phyloP scores from a whole-genome alignment of 352 stramenopile species.

The Aphanomyces astaci region DNA sequence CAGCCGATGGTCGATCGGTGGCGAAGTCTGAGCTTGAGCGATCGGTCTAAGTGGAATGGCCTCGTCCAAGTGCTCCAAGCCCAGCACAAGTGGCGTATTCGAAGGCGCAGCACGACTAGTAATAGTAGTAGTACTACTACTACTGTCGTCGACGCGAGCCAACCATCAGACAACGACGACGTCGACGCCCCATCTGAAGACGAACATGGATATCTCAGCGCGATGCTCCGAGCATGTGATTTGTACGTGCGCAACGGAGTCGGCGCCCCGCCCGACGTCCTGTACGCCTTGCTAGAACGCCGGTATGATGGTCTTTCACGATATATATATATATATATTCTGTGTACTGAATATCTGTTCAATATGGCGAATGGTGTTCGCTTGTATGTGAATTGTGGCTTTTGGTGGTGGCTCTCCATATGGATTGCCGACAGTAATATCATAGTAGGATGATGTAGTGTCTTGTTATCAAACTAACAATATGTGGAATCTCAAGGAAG shows the following conservation, averaged over 20 bases:
- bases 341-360: too few relatives aligned
- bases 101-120: neutral
- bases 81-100: constrained; percentile 49
- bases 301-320: constrained; percentile 29
- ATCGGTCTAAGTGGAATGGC: constrained; percentile 79
- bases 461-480: too few relatives aligned
- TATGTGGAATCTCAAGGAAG: too few relatives aligned
- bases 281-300: constrained; percentile 60
- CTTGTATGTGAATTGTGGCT: too few relatives aligned
- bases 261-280: constrained; percentile 68
- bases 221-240: constrained; percentile 79
- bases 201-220: constrained; percentile 61
- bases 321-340: too few relatives aligned
- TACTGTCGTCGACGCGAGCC: neutral
- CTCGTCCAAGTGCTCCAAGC: constrained; percentile 76
- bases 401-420: too few relatives aligned
- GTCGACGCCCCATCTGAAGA: constrained; percentile 25
- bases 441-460: too few relatives aligned
- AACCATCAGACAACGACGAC: constrained; percentile 25
- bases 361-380: too few relatives aligned
- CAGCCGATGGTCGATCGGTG: constrained; percentile 83
- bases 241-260: constrained; percentile 79
- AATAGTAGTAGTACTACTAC: neutral
- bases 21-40: constrained; percentile 60
- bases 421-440: too few relatives aligned